A percentile compares a stretch with the other conserved stretches of the same genome.
These are phyloP conservation scores for Ogataea pignaliae DNA, from an alignment of 805 yeast species.

Conservation along the genomic window DNA sequence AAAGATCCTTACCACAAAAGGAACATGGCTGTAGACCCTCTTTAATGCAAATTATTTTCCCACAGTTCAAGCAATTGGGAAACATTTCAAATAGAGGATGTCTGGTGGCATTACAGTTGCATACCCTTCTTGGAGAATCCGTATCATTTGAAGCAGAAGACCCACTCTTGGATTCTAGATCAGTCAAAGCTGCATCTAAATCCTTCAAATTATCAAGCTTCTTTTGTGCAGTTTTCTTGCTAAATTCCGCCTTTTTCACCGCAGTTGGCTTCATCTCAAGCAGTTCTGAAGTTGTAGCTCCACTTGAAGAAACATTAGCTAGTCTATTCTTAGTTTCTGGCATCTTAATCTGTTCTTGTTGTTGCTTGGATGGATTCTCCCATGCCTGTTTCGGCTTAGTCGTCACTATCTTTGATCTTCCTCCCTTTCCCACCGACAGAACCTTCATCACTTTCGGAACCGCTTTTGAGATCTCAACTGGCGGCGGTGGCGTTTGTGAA, in stretches of 20 bases:
- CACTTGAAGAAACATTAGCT: slow-evolving; percentile 14
- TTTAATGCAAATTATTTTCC: slow-evolving; percentile 83
- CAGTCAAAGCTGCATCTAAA: slow-evolving; percentile 43
- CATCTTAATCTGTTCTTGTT: background rate
- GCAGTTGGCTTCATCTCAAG: slow-evolving; percentile 36
- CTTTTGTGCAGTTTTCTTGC: slow-evolving; percentile 37
- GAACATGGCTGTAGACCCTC: slow-evolving; percentile 93
- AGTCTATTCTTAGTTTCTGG: slow-evolving; percentile 7
- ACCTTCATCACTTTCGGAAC: slow-evolving; percentile 12
- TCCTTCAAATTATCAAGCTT: slow-evolving; percentile 48
- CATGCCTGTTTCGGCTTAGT: slow-evolving; percentile 4
- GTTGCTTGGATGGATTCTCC: background rate
- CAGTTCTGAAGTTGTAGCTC: slow-evolving; percentile 45
- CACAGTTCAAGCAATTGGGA: slow-evolving; percentile 93
- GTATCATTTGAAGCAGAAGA: slow-evolving; percentile 3
- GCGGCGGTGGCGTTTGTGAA: background rate
- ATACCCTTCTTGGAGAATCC: slow-evolving; percentile 28
- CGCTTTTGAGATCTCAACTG: background rate
- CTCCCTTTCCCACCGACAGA: slow-evolving; percentile 9
- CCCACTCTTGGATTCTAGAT: slow-evolving; percentile 34
- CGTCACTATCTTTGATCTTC: slow-evolving; percentile 8
- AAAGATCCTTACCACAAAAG: slow-evolving; percentile 66
- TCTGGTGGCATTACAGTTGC: slow-evolving; percentile 82
- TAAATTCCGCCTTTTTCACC: slow-evolving; percentile 19
- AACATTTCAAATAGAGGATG: slow-evolving; percentile 88